Evolutionary conservation across 2,329 filamentous ascomycete genomes (phyloP).

Genomic region (Cadophora luteo-olivacea): DNA sequence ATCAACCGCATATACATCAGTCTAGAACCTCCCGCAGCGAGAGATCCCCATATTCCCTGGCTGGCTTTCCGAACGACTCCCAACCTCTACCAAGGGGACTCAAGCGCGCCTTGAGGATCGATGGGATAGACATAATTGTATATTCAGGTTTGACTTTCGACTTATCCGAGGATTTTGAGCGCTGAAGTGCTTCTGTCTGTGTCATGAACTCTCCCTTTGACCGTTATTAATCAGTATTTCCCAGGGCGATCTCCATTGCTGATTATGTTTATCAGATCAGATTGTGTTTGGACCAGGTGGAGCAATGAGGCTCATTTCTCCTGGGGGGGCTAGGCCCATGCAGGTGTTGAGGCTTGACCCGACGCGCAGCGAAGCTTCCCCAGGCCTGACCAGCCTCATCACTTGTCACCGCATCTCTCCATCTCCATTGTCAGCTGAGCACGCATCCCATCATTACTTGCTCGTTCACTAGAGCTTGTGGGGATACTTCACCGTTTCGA

Average conservation of each 20-base stretch:
- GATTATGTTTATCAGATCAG: constrained; percentile 9
- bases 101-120: neutral
- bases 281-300: constrained; percentile 23
- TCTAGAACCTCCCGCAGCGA: constrained; percentile 4
- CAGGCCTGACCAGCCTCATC: neutral
- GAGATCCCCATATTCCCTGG: constrained; percentile 7
- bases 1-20: neutral
- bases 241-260: constrained; percentile 2
- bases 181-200: neutral
- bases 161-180: neutral
- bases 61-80: neutral
- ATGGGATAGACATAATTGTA: neutral
- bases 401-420: neutral
- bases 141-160: neutral
- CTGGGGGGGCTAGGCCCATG: constrained; percentile 16
- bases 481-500: neutral
- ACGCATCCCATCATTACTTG: neutral
- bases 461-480: neutral
- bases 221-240: neutral
- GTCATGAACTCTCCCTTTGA: neutral
- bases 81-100: neutral
- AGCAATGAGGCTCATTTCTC: constrained; percentile 18
- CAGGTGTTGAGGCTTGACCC: constrained; percentile 11
- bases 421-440: neutral
- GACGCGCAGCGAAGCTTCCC: constrained; percentile 1